Evolutionary conservation across 139 green algal species (phyloP), one percentile per base, ranked within the genome.

Genomic region (Tetraselmis striata): DNA sequence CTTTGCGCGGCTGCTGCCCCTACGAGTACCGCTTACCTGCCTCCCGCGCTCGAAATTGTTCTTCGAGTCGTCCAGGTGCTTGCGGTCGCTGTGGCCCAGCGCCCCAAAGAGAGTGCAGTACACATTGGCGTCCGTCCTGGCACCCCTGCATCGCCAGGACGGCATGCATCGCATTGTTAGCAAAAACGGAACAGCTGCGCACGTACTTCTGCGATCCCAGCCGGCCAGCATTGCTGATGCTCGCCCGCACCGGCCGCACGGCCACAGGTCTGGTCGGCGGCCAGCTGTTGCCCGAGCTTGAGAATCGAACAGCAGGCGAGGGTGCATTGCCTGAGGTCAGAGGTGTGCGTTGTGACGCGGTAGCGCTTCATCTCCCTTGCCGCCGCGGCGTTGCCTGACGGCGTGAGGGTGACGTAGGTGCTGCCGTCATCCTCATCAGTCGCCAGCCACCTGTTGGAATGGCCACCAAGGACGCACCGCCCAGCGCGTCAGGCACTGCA

Each of bases 61-160:
- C 75, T 89, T 87, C 30, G 30, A 81, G 81, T 85, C 31, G 75
- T 75, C 78, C 75, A 87, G 81, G 30, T 67, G 59, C 32, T 82
- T 58, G 59, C 79, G 83, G 29, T 81, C 75, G 75, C 27, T 76
- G 75, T 32, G 58, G 23, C 23, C 76, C 83, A 30, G 75, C 85
- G 30, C 81, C n/a, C 85, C 85, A 82, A 81, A 88, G 1, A 90
- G 28, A 0, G 30, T 84, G n/a, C 89, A 84, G 83, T 84, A 85
- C 29, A 93, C 87, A 75, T 90, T 90, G 27, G 85, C 85, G 30
- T 93, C 89, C 27, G 89, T 91, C n/a, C 87, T 86, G 0, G 89
- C 89, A 1, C 89, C 87, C 0, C 83, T 31, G 30, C 18, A 67
- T 67, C 45, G 45, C 45, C 45, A 67, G 45, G 11, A 67, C 45